Evolutionary conservation across 192 early-diverging fungal species (phyloP).

Genomic region (Entomortierella lignicola): DNA sequence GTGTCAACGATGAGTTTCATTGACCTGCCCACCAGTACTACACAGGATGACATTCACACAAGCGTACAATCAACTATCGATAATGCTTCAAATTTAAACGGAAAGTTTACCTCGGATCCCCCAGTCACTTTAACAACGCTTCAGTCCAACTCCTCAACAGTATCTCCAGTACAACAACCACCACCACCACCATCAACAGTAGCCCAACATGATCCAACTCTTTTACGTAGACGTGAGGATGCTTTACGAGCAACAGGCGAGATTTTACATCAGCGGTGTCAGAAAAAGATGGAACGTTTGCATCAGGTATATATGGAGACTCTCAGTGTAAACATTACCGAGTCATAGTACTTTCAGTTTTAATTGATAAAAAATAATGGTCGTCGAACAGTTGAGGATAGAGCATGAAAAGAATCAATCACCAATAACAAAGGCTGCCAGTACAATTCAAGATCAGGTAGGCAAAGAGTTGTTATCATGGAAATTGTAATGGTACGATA

Average conservation of each 20-base stretch:
- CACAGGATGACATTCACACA: neutral
- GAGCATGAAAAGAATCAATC: neutral
- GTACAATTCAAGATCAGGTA: conserved; percentile 5
- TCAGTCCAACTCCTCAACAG: too few species aligned
- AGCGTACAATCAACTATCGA: neutral
- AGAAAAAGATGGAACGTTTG: conserved; percentile 15
- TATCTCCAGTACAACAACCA: neutral
- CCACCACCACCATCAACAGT: neutral
- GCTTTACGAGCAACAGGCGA: conserved; percentile 19
- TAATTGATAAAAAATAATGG: too few species aligned
- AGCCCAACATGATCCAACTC: neutral
- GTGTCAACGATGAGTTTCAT: conserved; percentile 6
- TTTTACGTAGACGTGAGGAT: conserved; percentile 18
- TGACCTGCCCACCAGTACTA: neutral
- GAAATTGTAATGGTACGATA: too few species aligned
- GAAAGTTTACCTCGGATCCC: too few species aligned
- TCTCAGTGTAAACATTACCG: too few species aligned
- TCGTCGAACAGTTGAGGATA: neutral
- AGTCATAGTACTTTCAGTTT: too few species aligned
- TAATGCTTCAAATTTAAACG: neutral
- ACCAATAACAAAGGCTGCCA: neutral
- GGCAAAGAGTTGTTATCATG: too few species aligned
- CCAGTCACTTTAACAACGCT: too few species aligned
- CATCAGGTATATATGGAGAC: conserved; percentile 23
- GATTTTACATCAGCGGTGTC: conserved; percentile 29